A percentile compares a stretch with the other conserved stretches of the same genome.
phyloP scores from a whole-genome alignment of 2,329 filamentous ascomycete genomes.

The Hymenoscyphus fraxineus region DNA sequence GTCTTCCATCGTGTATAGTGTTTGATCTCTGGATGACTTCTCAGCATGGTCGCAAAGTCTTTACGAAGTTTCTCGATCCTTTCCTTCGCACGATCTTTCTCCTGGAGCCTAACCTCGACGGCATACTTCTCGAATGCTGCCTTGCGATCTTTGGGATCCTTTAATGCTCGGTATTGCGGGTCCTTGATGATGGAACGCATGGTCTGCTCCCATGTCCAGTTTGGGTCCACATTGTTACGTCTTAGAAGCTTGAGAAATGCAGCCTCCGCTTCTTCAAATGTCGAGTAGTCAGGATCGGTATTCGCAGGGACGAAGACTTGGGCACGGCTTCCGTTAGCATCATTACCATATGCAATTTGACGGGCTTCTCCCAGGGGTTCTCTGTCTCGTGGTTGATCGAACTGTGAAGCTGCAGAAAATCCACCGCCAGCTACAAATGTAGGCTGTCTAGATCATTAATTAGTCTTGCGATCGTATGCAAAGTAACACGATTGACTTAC shows the following conservation, averaged over 20 bases:
- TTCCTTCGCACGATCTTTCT: constrained; percentile 93
- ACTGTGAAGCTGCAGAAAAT: constrained; percentile 35
- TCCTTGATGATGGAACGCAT: constrained; percentile 85
- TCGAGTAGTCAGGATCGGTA: constrained; percentile 74
- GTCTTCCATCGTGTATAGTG: constrained; percentile 97
- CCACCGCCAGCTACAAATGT: constrained; percentile 42
- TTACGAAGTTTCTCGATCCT: constrained; percentile 84
- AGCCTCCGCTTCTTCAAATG: constrained; percentile 82
- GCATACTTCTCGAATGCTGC: constrained; percentile 93
- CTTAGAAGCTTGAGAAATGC: constrained; percentile 90
- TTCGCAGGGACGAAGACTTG: constrained; percentile 59
- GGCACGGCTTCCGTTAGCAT: constrained; percentile 44
- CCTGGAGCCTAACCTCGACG: constrained; percentile 81
- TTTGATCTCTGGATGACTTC: constrained; percentile 93
- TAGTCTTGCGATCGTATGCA: constrained; percentile 8
- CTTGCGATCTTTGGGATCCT: constrained; percentile 87
- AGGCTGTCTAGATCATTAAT: constrained; percentile 25
- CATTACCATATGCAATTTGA: constrained; percentile 55
- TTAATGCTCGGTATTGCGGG: constrained; percentile 86
- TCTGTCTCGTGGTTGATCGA: constrained; percentile 36
- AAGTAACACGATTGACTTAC: constrained; percentile 37
- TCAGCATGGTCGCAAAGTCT: constrained; percentile 95
- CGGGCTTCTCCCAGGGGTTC: constrained; percentile 50
- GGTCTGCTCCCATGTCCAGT: constrained; percentile 90
- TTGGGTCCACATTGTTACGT: constrained; percentile 78